phyloP scores from a whole-genome alignment of 2,329 filamentous ascomycete genomes.

The Penicillium sp. region DNA sequence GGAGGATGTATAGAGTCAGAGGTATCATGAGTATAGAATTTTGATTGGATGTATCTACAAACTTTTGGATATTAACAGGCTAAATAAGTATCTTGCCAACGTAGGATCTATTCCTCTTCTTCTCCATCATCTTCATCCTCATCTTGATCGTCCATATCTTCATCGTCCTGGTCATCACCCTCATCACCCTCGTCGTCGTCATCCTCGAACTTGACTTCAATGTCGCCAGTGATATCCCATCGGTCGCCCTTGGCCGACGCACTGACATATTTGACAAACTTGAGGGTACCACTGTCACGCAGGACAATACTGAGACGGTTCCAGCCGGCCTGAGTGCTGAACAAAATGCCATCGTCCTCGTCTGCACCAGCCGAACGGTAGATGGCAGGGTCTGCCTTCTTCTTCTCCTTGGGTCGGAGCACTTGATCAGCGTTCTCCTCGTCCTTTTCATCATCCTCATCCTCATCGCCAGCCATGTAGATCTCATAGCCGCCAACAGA shows the following conservation, averaged over 20 bases:
- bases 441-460: constrained; percentile 65
- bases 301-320: constrained; percentile 91
- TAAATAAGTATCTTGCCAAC: neutral
- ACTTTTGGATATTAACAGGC: constrained; percentile 1
- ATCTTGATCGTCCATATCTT: constrained; percentile 33
- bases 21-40: no score
- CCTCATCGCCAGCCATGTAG: constrained; percentile 83
- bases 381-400: constrained; percentile 73
- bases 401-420: constrained; percentile 36
- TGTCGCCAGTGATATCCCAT: constrained; percentile 85
- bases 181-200: constrained; percentile 49
- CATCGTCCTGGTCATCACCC: constrained; percentile 31
- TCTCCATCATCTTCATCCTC: constrained; percentile 31
- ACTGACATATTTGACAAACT: constrained; percentile 97
- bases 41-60: no score
- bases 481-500: constrained; percentile 63
- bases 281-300: constrained; percentile 80
- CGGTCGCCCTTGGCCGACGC: constrained; percentile 80
- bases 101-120: constrained; percentile 23
- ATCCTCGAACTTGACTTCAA: constrained; percentile 68
- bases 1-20: neutral
- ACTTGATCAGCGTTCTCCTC: constrained; percentile 36
- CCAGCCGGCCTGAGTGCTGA: constrained; percentile 74
- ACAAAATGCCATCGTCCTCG: constrained; percentile 76
- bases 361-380: constrained; percentile 70